A percentile compares a stretch with the other conserved stretches of the same genome.
Evolutionary conservation across 164 flowering plant genomes (phyloP).

Genomic region (Berberis vulgaris): DNA sequence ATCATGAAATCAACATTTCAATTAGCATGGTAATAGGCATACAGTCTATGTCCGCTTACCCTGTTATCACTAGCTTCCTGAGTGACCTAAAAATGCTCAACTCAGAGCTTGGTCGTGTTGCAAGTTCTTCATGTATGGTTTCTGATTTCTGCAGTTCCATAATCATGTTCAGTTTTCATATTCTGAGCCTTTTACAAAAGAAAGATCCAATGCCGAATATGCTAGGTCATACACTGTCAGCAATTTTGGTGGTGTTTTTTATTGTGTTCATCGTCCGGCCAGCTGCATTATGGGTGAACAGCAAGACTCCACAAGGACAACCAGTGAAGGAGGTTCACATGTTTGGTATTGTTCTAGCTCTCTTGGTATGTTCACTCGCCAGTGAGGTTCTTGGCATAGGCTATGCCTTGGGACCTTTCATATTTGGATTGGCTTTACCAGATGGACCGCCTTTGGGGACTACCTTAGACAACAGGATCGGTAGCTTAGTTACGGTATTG

Average conservation of each 20-base stretch:
- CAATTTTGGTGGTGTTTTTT: neutral
- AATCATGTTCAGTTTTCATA: neutral
- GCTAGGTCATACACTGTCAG: neutral
- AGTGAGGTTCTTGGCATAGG: neutral
- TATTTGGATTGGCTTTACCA: constrained; percentile 35
- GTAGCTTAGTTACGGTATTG: constrained; percentile 10
- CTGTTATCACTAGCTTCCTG: neutral
- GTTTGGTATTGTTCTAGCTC: neutral
- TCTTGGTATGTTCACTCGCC: neutral
- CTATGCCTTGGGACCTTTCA: constrained; percentile 4
- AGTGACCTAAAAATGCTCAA: neutral
- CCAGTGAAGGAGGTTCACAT: neutral
- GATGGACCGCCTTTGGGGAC: constrained; percentile 47
- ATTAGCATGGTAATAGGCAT: neutral
- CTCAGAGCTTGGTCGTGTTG: neutral
- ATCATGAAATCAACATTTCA: neutral
- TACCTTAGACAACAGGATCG: constrained; percentile 24
- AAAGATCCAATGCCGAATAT: neutral
- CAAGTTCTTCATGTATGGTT: neutral
- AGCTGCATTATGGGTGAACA: neutral
- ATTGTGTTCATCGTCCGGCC: neutral
- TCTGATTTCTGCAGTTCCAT: neutral
- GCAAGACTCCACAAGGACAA: neutral
- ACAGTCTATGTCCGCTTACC: neutral
- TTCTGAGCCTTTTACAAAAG: neutral